Base-by-base conservation (phyloP, 2,329 filamentous ascomycete species). In the Phyllosticta citribraziliensis region DNA sequence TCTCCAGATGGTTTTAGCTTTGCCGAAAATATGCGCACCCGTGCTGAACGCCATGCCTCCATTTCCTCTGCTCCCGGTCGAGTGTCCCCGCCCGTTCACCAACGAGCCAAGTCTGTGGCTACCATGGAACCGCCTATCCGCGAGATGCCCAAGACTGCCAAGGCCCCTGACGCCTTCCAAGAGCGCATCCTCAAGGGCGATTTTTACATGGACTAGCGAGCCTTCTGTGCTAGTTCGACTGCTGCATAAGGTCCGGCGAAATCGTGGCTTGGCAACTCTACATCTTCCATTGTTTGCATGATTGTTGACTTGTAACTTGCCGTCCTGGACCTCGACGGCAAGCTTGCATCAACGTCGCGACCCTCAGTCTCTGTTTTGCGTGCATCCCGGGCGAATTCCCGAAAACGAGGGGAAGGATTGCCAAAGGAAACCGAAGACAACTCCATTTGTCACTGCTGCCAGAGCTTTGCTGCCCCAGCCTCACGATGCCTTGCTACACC, bases 181-280 rank as follows among this genome's bases (percentile, higher is more conserved):
- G 94, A 99, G 81, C 86, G 95, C 67, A 97, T 99, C 69, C 82
- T 99, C 67, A 94, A 96, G 78, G 94, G 93, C 54, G 94, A 99
- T 71, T 97, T 99, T 70, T 94, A 94, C 79, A 97, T 97, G 91
- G 92, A 97, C 71, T 96, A 80, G 56, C n/a, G 40, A n/a, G 40
- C 40, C 17, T n/a, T 47, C 40, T n/a, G 8, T 17, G 40, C 6
- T 47, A 17, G 17, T 3, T n/a, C n/a, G n/a, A n/a, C 40, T 47
- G 40, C 40, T n/a, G 17, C 17, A n/a, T 14, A 47, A 47, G 40
- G 14, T 47, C 5, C 40, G 40, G n/a, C 14, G 40, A n/a, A 2
- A 47, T 30, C 27, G 27, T 30, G 27, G 40, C 40, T n/a, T n/a
- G 40, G 40, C 14, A 47, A 40, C 40, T 1, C 17, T 6, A 47